Conservation (phyloP, 495 filamentous ascomycete species). For the Aspergillus kassunensis region DNA sequence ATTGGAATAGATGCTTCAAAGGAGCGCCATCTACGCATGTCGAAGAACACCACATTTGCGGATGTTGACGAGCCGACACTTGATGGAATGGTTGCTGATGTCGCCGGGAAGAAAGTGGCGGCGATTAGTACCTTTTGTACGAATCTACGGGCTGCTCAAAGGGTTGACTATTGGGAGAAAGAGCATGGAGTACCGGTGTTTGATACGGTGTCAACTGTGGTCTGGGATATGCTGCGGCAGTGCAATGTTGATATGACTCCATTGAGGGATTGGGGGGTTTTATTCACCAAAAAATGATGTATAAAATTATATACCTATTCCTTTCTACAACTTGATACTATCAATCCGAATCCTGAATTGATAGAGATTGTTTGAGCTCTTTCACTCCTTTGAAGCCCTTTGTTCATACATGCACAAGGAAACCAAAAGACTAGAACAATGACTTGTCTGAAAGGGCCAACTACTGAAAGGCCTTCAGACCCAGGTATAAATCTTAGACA, state of each 20-base stretch:
- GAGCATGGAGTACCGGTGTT: slow-evolving; percentile 4
- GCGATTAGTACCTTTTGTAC: slow-evolving; percentile 3
- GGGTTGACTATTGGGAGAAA: not conserved
- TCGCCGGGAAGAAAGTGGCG: not conserved
- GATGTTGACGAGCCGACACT: not conserved
- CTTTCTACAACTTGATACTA: too few relatives aligned
- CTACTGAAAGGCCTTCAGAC: too few relatives aligned
- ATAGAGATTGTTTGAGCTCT: too few relatives aligned
- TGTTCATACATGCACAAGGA: too few relatives aligned
- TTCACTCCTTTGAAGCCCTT: too few relatives aligned
- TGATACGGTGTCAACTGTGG: slow-evolving; percentile 4
- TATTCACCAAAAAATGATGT: not conserved
- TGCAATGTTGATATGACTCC: slow-evolving; percentile 1
- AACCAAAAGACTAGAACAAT: too few relatives aligned
- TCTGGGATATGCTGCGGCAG: slow-evolving; percentile 5
- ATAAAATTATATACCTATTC: too few relatives aligned
- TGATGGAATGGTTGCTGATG: slow-evolving; percentile 3
- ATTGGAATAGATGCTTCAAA: not conserved
- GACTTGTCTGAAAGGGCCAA: too few relatives aligned
- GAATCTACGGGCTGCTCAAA: slow-evolving; percentile 6
- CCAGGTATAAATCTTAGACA: too few relatives aligned
- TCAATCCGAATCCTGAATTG: too few relatives aligned
- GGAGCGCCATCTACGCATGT: not conserved
- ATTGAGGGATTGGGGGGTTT: not conserved
- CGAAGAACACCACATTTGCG: not conserved